Conservation (phyloP, 495 filamentous ascomycete species). For the Neurospora tetrasperma region DNA sequence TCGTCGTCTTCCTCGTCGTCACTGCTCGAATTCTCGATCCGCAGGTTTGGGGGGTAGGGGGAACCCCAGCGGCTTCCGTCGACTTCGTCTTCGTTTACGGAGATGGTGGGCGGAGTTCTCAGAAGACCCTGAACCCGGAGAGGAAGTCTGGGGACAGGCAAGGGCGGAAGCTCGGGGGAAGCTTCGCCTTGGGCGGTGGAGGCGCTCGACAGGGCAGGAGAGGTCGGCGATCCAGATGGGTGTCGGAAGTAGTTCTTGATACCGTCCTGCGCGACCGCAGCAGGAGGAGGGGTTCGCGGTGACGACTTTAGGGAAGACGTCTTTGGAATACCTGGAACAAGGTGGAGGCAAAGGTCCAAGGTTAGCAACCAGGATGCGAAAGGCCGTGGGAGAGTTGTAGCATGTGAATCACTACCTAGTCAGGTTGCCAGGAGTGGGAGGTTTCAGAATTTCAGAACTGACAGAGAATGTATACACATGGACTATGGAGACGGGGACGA, state of each 20-base stretch:
- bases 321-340: slow-evolving; percentile 22
- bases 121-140: slow-evolving; percentile 36
- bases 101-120: slow-evolving; percentile 37
- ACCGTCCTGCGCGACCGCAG: slow-evolving; percentile 43
- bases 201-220: slow-evolving; percentile 39
- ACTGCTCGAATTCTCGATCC: slow-evolving; percentile 40
- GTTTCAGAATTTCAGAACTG: not conserved
- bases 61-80: slow-evolving; percentile 66
- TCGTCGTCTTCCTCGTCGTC: slow-evolving; percentile 19
- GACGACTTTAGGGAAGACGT: slow-evolving; percentile 42
- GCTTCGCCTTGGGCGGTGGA: slow-evolving; percentile 44
- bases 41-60: slow-evolving; percentile 51
- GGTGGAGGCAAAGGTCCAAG: not conserved
- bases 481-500: not conserved
- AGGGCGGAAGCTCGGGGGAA: slow-evolving; percentile 43
- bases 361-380: slow-evolving; percentile 7
- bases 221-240: slow-evolving; percentile 23
- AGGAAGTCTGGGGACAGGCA: slow-evolving; percentile 38
- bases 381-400: not conserved
- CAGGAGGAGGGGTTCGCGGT: slow-evolving; percentile 39
- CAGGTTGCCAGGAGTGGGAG: slow-evolving; percentile 1
- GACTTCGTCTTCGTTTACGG: slow-evolving; percentile 19
- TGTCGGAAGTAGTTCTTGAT: slow-evolving; percentile 14
- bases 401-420: not conserved
- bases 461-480: not conserved